Percentiles rank a stretch among this genome's conserved stretches.
These are phyloP conservation scores for Solanum peruvianum DNA, from an alignment of 257 asterid genomes.

Conservation along the genomic window DNA sequence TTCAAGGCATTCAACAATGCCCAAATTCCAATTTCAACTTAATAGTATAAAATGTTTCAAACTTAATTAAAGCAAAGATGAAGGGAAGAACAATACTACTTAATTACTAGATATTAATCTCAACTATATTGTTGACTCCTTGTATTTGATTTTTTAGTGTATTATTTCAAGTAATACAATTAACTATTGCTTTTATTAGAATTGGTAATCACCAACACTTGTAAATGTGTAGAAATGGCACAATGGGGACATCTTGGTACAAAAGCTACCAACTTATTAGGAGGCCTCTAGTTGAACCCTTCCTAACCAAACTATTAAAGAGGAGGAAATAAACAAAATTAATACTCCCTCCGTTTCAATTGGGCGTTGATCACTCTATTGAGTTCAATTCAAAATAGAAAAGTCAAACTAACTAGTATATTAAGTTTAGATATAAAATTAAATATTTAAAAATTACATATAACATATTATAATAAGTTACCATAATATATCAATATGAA, in stretches of 20 bases:
- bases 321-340: background rate
- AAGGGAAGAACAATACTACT: background rate
- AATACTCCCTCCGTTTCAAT: background rate
- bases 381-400: background rate
- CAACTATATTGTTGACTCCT: background rate
- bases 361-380: background rate
- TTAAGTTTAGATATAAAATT: background rate
- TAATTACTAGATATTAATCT: background rate
- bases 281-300: background rate
- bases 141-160: background rate
- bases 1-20: too few relatives aligned
- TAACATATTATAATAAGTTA: background rate
- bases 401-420: background rate
- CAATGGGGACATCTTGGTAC: background rate
- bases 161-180: background rate
- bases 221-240: background rate
- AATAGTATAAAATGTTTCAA: background rate
- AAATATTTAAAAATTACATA: too few relatives aligned
- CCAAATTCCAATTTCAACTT: background rate
- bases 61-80: background rate
- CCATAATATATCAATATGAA: background rate
- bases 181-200: background rate
- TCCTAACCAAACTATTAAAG: background rate
- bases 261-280: background rate
- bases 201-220: background rate